Conservation (phyloP, 495 filamentous ascomycete species). For the Apiosordaria backusii region DNA sequence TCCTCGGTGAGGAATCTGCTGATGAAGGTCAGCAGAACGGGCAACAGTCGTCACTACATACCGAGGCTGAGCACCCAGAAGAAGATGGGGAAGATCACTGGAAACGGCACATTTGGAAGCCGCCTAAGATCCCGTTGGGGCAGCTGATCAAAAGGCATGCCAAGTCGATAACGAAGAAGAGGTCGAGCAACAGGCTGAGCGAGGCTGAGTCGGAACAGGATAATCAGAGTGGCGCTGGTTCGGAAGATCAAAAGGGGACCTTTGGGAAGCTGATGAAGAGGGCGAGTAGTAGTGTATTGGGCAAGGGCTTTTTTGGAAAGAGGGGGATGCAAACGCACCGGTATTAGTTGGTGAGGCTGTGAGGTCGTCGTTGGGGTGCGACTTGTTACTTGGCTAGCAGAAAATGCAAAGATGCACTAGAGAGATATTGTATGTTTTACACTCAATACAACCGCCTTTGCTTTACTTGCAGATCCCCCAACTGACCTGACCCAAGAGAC, state of each 20-base stretch:
- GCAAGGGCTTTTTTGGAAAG: slow-evolving; percentile 2
- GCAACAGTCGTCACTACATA: neutral
- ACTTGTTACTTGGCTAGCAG: no score
- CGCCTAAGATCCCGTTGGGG: neutral
- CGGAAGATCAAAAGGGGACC: neutral
- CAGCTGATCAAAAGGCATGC: neutral
- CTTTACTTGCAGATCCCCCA: no score
- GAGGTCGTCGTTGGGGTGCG: no score
- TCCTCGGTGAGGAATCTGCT: neutral
- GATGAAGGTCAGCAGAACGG: neutral
- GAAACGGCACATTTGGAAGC: neutral
- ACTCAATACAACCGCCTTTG: no score
- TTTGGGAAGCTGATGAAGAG: slow-evolving; percentile 13
- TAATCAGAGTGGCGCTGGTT: neutral
- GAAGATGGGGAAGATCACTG: neutral
- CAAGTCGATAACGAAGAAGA: neutral
- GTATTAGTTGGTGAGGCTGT: neutral
- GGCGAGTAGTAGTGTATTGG: slow-evolving; percentile 9
- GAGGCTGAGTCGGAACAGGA: neutral
- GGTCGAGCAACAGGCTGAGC: neutral
- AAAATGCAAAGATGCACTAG: no score
- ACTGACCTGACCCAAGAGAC: no score
- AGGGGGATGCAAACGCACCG: neutral
- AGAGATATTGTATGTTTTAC: no score
- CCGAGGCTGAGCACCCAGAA: neutral